Evolutionary conservation across 805 yeast genomes (phyloP), one percentile per base, ranked within the genome.

Genomic region (Lipomyces spencermartinsiae): DNA sequence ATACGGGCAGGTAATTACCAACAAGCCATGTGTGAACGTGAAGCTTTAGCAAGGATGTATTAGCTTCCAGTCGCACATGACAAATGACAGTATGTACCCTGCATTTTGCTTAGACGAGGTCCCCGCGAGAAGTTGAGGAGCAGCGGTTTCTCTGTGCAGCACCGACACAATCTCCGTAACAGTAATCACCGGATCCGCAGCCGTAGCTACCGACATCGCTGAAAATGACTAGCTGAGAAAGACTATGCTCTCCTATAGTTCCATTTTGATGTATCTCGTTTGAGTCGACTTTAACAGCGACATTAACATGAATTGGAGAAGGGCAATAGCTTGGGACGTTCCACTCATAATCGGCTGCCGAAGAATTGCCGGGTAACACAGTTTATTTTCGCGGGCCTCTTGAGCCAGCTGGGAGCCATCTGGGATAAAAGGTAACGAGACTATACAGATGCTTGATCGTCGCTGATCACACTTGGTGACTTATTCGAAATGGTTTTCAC

Each of bases 11-110:
- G 37, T 51, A 46, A 39, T 12, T 68, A 68, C 74, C 66, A 70
- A 39, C 35, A 72, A 53, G n/a, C 76, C 76, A 51, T 70, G 73
- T 5, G 74, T 72, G 61, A 73, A 73, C 33, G 75, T 71, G 37
- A 69, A 65, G n/a, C 69, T 70, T 39, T 25, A 53, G 12, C 10
- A 35, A 53, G 7, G 8, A 53, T 25, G 14, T 25, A 25, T 25
- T 53, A 53, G n/a, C 29, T 53, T n/a, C 14, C 56, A 53, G 34
- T 22, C 22, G 9, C 34, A 14, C 49, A 16, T 16, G 22, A 43
- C 16, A 9, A 25, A 53, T 25, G 31, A 5, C 34, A 39, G n/a
- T 57, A 33, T 14, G 6, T 61, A 53, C 58, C 54, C 35, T 22
- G 58, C 34, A 22, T 53, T 33, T 25, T 35, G 33, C 55, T 59